These are phyloP conservation scores for Coniochaeta hoffmannii DNA, from an alignment of 2,329 filamentous ascomycete species.

Conservation along the genomic window DNA sequence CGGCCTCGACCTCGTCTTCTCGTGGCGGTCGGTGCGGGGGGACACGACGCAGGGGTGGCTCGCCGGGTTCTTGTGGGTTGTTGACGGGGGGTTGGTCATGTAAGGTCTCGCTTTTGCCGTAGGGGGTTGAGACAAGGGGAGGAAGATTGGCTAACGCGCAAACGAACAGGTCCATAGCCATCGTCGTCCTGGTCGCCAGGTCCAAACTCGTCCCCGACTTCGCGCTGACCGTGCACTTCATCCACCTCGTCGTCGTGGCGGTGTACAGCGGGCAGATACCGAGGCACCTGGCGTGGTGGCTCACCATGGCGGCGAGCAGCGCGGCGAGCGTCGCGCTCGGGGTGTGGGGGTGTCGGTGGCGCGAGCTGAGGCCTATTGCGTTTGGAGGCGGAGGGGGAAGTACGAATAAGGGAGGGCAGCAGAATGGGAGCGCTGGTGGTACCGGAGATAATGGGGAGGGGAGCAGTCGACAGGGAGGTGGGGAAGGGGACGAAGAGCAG, in stretches of 20 bases:
- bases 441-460: constrained; percentile 11
- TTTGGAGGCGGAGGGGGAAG: constrained; percentile 55
- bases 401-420: not conserved
- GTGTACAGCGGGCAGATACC: constrained; percentile 75
- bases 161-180: constrained; percentile 68
- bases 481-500: constrained; percentile 35
- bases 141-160: too few species aligned
- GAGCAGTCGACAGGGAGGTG: constrained; percentile 11
- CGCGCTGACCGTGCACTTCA: constrained; percentile 62
- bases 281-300: constrained; percentile 81
- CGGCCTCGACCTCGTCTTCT: constrained; percentile 45
- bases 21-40: constrained; percentile 50
- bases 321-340: constrained; percentile 52
- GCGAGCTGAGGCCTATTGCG: constrained; percentile 80
- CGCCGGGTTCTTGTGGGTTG: constrained; percentile 48
- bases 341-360: constrained; percentile 85
- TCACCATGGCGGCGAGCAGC: constrained; percentile 41
- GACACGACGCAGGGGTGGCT: constrained; percentile 58
- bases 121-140: too few species aligned
- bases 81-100: constrained; percentile 48
- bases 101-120: constrained; percentile 22
- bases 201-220: constrained; percentile 96
- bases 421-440: not conserved
- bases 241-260: constrained; percentile 39
- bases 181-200: constrained; percentile 76